Base-by-base conservation (phyloP, 371 early-diverging fungal genomes). In the Mortierella sp. region DNA sequence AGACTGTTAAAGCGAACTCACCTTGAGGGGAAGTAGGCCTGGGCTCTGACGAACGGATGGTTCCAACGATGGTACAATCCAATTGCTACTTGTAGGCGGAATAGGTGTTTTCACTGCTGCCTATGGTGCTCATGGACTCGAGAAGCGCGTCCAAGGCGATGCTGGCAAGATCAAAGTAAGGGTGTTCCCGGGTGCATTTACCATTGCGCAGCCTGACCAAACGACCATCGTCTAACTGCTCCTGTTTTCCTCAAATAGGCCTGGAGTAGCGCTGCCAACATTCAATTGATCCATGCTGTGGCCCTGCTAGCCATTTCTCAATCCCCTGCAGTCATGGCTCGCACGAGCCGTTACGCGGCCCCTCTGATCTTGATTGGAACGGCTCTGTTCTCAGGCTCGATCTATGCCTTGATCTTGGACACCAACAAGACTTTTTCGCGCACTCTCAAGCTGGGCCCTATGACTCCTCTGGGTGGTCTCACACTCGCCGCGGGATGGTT, bases 381-480 rank as follows among this genome's bases (percentile, higher is more conserved):
- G 0, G 39, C 80, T 12, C 73, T 88, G 67, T 93, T 93, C 65
- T 90, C 85, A 45, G 91, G 90, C 8, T 79, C 85, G 14, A 89
- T 91, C 24, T 90, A 91, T 54, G 54, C 81, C 1, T 68, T 90
- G 37, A 82, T 84, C 10, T 66, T 90, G 14, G 67, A 67, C 49
- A 54, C 67, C 29, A 63, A 63, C 29, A 73, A 63, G 52, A 67
- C 49, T 12, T 39, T 48, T 19, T 49, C 74, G 1, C 74, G 67
- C 21, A 74, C 81, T 7, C 74, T 82, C 0, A 69, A 71, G n/a
- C 57, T 94, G 17, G 92, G 91, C 0, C 91, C 91, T 0, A 78
- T 89, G 1, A 93, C 94, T 0, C 94, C 94, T 13, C 70, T 94
- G 16, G 94, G 94, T 41, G 94, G 94, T 16, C 16, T 91, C 6